Percentiles rank a stretch among this genome's conserved stretches.
phyloP scores from a whole-genome alignment of 305 asterid genomes.

The Rubia peregrina region DNA sequence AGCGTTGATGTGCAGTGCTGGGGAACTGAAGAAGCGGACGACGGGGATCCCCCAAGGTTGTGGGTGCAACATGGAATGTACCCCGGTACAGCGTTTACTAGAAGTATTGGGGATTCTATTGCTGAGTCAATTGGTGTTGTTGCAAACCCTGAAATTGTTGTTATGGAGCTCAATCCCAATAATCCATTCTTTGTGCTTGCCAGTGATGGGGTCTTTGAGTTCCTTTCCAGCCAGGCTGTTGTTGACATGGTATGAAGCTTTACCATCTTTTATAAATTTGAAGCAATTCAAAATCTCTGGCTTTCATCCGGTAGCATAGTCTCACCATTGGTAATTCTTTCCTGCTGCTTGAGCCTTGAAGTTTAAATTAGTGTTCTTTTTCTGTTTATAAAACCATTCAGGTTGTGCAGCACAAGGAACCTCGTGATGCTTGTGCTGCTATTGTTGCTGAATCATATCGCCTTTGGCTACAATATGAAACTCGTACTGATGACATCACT shows the following conservation, averaged over 20 bases:
- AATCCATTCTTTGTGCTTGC: conserved; percentile 90
- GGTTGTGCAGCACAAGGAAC: conserved; percentile 82
- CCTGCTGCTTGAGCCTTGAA: neutral
- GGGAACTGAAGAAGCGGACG: conserved; percentile 96
- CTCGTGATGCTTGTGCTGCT: conserved; percentile 99
- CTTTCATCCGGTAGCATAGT: neutral
- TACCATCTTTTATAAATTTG: conserved; percentile 7
- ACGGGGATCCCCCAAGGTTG: conserved; percentile 96
- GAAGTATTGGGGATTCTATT: conserved; percentile 93
- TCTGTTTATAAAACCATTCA: conserved; percentile 23
- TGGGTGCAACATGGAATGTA: conserved; percentile 99
- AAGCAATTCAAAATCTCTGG: neutral
- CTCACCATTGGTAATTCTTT: neutral
- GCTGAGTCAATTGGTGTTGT: conserved; percentile 95
- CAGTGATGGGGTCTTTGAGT: conserved; percentile 95
- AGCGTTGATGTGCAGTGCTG: conserved; percentile 77
- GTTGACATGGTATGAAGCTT: conserved; percentile 76
- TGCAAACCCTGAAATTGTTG: conserved; percentile 85
- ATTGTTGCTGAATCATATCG: conserved; percentile 97
- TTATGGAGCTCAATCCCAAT: conserved; percentile 64
- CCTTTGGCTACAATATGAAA: conserved; percentile 92
- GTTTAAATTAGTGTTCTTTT: conserved; percentile 12
- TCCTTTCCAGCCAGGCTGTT: conserved; percentile 89
- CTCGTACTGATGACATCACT: conserved; percentile 96
- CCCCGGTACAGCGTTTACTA: conserved; percentile 97